phyloP scores from a whole-genome alignment of 2,329 filamentous ascomycete genomes.

The Epichloe typhina region DNA sequence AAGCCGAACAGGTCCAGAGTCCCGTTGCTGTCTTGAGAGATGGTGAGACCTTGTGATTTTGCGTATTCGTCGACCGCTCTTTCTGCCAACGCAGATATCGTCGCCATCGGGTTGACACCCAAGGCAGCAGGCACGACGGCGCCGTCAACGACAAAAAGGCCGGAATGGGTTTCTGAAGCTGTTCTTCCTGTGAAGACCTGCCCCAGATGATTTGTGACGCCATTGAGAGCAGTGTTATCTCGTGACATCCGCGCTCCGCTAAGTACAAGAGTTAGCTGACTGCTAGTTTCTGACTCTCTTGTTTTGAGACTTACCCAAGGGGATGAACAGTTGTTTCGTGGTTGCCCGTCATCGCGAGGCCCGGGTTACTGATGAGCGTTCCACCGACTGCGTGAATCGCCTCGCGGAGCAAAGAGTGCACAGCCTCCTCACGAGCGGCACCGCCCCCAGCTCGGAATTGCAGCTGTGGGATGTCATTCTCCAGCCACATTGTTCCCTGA shows the following conservation, averaged over 20 bases:
- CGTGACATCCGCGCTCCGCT: constrained; percentile 49
- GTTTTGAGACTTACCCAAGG: constrained; percentile 27
- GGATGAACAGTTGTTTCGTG: constrained; percentile 53
- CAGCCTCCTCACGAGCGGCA: constrained; percentile 37
- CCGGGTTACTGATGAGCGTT: constrained; percentile 45
- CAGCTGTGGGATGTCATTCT: constrained; percentile 45
- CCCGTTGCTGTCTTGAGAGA: constrained; percentile 33
- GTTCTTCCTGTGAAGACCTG: constrained; percentile 43
- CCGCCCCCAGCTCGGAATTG: constrained; percentile 49
- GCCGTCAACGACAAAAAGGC: constrained; percentile 49
- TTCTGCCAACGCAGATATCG: constrained; percentile 56
- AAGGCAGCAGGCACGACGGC: constrained; percentile 48
- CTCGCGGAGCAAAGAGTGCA: constrained; percentile 38
- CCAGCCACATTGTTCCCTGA: constrained; percentile 44
- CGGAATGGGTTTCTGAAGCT: constrained; percentile 34
- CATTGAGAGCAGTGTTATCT: constrained; percentile 41
- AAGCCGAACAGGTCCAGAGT: constrained; percentile 41
- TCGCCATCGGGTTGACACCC: constrained; percentile 55
- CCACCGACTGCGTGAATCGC: constrained; percentile 47
- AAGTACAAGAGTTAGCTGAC: background rate
- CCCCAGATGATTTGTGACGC: constrained; percentile 49
- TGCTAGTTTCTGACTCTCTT: too few relatives aligned
- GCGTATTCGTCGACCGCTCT: constrained; percentile 42
- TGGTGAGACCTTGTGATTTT: constrained; percentile 24
- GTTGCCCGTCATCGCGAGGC: constrained; percentile 39